These are phyloP conservation scores for Decorospora gaudefroyi DNA, from an alignment of 2,329 filamentous ascomycete species.

Conservation along the genomic window DNA sequence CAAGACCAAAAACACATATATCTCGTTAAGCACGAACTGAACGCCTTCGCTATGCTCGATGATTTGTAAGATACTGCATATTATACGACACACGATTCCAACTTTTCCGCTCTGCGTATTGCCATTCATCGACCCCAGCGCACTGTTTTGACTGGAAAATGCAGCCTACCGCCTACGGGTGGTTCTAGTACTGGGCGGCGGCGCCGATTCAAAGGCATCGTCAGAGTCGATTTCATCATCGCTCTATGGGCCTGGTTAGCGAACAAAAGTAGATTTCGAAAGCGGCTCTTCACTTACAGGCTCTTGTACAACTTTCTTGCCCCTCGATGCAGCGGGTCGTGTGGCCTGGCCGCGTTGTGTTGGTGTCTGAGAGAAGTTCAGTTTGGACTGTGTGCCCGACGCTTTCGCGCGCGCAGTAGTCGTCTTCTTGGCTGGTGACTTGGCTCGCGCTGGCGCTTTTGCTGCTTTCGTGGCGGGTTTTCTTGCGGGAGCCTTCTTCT, in stretches of 20 bases:
- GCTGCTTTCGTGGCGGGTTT: conserved; percentile 26
- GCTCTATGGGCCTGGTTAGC: conserved; percentile 35
- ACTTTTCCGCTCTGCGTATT: not conserved
- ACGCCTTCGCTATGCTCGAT: conserved; percentile 33
- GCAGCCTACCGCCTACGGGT: conserved; percentile 32
- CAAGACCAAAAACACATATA: not conserved
- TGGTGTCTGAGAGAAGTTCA: conserved; percentile 50
- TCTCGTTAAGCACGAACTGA: conserved; percentile 2
- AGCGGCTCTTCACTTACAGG: conserved; percentile 43
- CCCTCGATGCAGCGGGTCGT: conserved; percentile 27
- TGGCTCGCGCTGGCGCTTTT: conserved; percentile 25
- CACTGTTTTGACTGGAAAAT: no score
- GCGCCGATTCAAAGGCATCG: conserved; percentile 48
- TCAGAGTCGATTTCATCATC: conserved; percentile 51
- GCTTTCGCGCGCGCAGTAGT: conserved; percentile 25
- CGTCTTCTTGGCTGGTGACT: conserved; percentile 37
- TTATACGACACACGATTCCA: not conserved
- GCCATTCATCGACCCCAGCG: not conserved
- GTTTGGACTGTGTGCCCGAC: conserved; percentile 46
- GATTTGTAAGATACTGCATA: not conserved
- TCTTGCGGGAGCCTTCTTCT: conserved; percentile 36
- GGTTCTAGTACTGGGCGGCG: conserved; percentile 25
- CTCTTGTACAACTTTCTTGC: conserved; percentile 45
- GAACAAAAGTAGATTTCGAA: not conserved
- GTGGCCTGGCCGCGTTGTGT: conserved; percentile 43